Percentiles rank a stretch among this genome's conserved stretches.
Conservation (phyloP, 1,139 yeast species). For the Geotrichum aggregatum region DNA sequence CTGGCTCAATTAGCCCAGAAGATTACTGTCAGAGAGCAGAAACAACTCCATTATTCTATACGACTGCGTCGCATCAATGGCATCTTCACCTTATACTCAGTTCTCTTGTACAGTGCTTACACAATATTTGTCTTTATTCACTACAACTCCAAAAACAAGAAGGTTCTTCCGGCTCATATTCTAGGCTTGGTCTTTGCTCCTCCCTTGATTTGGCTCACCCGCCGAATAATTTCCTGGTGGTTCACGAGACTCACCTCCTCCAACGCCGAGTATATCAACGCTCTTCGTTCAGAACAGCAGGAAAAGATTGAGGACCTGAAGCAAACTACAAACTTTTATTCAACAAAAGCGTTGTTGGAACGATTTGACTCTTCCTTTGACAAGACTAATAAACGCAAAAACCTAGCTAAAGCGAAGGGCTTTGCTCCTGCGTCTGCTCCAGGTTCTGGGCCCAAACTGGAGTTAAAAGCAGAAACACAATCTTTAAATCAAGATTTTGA, state of each 20-base stretch:
- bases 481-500: background rate
- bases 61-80: constrained; percentile 33
- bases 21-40: constrained; percentile 29
- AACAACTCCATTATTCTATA: constrained; percentile 26
- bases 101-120: constrained; percentile 30
- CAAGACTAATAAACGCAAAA: constrained; percentile 3
- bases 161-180: constrained; percentile 5
- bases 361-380: constrained; percentile 45
- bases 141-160: constrained; percentile 1
- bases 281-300: constrained; percentile 51
- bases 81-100: constrained; percentile 33
- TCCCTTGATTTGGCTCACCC: constrained; percentile 26
- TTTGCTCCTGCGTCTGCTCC: constrained; percentile 2
- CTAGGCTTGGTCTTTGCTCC: constrained; percentile 24
- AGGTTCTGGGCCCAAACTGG: constrained; percentile 10
- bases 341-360: constrained; percentile 66
- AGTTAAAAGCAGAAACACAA: background rate
- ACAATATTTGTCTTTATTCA: constrained; percentile 24
- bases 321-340: constrained; percentile 69
- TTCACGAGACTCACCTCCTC: constrained; percentile 27
- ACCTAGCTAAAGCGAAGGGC: background rate
- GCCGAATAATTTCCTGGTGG: constrained; percentile 25
- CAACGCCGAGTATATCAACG: constrained; percentile 37
- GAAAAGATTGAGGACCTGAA: constrained; percentile 71
- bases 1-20: constrained; percentile 32